phyloP scores from a whole-genome alignment of 2,329 filamentous ascomycete species.

The Apiospora kogelbergensis region DNA sequence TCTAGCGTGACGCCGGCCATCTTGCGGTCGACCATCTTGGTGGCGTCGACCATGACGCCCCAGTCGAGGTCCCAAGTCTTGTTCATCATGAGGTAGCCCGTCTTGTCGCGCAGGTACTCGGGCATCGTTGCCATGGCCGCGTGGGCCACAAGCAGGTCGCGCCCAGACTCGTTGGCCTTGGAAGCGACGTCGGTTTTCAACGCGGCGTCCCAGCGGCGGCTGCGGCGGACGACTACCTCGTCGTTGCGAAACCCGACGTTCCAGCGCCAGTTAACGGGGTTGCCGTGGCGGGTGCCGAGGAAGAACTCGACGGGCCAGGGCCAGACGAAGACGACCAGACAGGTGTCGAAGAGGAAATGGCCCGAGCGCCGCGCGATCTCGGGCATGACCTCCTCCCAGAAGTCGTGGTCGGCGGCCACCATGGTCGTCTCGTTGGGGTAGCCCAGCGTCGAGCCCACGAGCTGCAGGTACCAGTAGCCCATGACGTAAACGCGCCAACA shows the following conservation, averaged over 20 bases:
- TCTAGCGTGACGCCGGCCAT: slow-evolving; percentile 50
- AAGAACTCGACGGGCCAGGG: slow-evolving; percentile 76
- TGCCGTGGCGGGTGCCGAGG: slow-evolving; percentile 55
- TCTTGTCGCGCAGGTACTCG: slow-evolving; percentile 70
- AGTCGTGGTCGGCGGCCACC: slow-evolving; percentile 51
- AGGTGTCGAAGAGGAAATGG: slow-evolving; percentile 73
- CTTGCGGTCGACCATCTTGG: slow-evolving; percentile 66
- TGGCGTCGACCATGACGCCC: slow-evolving; percentile 73
- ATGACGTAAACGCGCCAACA: slow-evolving; percentile 68
- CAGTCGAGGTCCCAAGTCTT: slow-evolving; percentile 88
- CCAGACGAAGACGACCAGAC: slow-evolving; percentile 66
- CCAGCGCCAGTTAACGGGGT: slow-evolving; percentile 72
- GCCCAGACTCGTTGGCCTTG: slow-evolving; percentile 45
- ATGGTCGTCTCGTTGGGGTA: slow-evolving; percentile 67
- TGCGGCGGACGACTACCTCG: slow-evolving; percentile 81
- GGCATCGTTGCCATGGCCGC: slow-evolving; percentile 70
- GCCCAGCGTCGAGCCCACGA: slow-evolving; percentile 65
- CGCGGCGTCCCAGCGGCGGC: slow-evolving; percentile 67
- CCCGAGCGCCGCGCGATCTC: slow-evolving; percentile 60
- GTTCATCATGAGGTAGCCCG: slow-evolving; percentile 84
- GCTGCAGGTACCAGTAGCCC: slow-evolving; percentile 69
- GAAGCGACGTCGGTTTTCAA: slow-evolving; percentile 55
- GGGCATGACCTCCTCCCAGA: slow-evolving; percentile 53
- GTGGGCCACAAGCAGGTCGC: slow-evolving; percentile 59
- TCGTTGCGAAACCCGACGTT: slow-evolving; percentile 72